Percentiles rank a stretch among this genome's conserved stretches.
These are phyloP conservation scores for Pelomyxa schiedti DNA, from an alignment of 78 protist species.

Conservation along the genomic window DNA sequence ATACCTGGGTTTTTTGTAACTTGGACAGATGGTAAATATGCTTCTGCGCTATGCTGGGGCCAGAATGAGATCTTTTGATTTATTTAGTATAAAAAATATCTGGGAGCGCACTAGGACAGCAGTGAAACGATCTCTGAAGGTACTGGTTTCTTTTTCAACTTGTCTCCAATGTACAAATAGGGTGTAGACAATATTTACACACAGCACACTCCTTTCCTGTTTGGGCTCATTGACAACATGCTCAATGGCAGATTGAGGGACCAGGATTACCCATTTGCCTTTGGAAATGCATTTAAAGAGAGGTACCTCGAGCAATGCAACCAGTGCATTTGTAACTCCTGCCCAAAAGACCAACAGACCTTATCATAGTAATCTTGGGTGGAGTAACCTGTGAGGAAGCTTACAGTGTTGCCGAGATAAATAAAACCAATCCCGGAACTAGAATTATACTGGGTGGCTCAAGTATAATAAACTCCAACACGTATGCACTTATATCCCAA, in stretches of 20 bases:
- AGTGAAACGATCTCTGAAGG: constrained; percentile 38
- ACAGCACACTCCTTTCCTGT: constrained; percentile 75
- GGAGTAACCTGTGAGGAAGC: constrained; percentile 93
- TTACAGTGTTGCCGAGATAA: constrained; percentile 30
- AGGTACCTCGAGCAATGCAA: background rate
- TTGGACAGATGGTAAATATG: constrained; percentile 5
- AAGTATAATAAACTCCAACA: constrained; percentile 34
- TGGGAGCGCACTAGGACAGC: constrained; percentile 11
- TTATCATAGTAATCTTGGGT: constrained; percentile 77
- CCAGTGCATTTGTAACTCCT: background rate
- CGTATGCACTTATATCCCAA: background rate
- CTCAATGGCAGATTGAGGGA: constrained; percentile 40
- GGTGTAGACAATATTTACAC: constrained; percentile 87
- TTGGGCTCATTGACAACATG: constrained; percentile 29
- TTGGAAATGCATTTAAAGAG: background rate
- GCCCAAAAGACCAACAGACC: constrained; percentile 35
- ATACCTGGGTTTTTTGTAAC: background rate
- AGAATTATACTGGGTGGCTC: constrained; percentile 69
- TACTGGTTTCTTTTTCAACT: too few relatives aligned
- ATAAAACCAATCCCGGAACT: constrained; percentile 13
- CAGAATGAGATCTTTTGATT: constrained; percentile 38
- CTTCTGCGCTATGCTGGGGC: constrained; percentile 68
- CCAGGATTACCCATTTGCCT: constrained; percentile 29
- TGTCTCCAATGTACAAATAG: too few relatives aligned
- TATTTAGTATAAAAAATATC: constrained; percentile 50